Percentiles rank a stretch among this genome's conserved stretches.
Evolutionary conservation across 179 eudicot species (phyloP).

Genomic region (Beta corolliflora): DNA sequence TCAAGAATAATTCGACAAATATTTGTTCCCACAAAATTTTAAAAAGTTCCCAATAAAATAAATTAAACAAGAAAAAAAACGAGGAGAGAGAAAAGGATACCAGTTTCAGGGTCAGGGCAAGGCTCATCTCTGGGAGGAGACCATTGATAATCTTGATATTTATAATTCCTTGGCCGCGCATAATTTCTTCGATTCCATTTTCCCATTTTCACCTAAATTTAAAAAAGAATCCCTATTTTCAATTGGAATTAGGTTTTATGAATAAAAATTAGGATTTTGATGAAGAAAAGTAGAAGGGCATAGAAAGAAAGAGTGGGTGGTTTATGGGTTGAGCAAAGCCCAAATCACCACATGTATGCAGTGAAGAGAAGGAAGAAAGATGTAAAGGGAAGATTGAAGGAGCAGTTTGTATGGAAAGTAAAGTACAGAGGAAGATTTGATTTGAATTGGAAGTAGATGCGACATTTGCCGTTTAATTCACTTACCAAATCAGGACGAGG

Average conservation of each 20-base stretch:
- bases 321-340: not conserved
- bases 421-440: not conserved
- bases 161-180: conserved; percentile 34
- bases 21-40: no score
- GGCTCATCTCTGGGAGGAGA: conserved; percentile 44
- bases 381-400: not conserved
- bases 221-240: not conserved
- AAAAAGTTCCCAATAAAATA: not conserved
- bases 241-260: not conserved
- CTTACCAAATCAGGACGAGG: not conserved
- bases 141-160: conserved; percentile 39
- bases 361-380: not conserved
- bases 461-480: not conserved
- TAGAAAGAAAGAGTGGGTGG: not conserved
- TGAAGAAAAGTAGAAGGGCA: not conserved
- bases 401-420: not conserved
- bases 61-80: not conserved
- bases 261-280: not conserved
- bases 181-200: conserved; percentile 44
- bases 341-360: not conserved
- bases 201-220: conserved; percentile 32
- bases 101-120: conserved; percentile 41
- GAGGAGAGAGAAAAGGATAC: conserved; percentile 13
- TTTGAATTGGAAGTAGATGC: not conserved
- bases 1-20: no score